Percentiles rank a stretch among this genome's conserved stretches.
Conservation (phyloP, 192 early-diverging fungal genomes). For the Chytriomyces sp. region DNA sequence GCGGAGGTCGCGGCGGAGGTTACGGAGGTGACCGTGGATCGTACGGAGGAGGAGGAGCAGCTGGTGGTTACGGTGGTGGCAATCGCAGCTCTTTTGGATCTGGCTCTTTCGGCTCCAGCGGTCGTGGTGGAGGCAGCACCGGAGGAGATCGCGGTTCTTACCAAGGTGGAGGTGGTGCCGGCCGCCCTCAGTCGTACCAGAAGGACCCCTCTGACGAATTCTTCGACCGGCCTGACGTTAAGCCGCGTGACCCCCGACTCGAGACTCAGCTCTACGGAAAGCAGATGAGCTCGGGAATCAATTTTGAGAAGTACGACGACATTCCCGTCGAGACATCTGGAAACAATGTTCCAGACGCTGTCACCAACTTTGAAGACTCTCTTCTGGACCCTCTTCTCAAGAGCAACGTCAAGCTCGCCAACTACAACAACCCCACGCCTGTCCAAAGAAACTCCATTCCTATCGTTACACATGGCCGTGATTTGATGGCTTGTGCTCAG, state of each 20-base stretch:
- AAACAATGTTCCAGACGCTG: slow-evolving; percentile 47
- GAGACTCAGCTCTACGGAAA: slow-evolving; percentile 78
- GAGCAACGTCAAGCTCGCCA: slow-evolving; percentile 85
- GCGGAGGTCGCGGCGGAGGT: background rate
- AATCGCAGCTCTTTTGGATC: background rate
- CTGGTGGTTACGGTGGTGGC: background rate
- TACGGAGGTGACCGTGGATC: background rate
- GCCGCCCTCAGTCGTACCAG: slow-evolving; percentile 13
- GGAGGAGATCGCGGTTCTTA: background rate
- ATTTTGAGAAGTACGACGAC: slow-evolving; percentile 99
- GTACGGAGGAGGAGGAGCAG: background rate
- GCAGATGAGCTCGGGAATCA: slow-evolving; percentile 90
- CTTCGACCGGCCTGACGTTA: slow-evolving; percentile 70
- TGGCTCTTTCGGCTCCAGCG: background rate
- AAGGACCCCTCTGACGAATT: slow-evolving; percentile 70
- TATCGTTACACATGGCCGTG: slow-evolving; percentile 75
- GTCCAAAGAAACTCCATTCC: slow-evolving; percentile 88
- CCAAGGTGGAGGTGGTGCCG: slow-evolving; percentile 9
- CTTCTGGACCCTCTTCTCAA: slow-evolving; percentile 82
- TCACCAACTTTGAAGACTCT: slow-evolving; percentile 69
- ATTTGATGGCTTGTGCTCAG: slow-evolving; percentile 99
- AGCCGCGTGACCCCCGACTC: slow-evolving; percentile 72
- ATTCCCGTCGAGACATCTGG: slow-evolving; percentile 93
- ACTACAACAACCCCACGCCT: slow-evolving; percentile 89
- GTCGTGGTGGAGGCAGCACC: background rate